These are phyloP conservation scores for Trichomonascaceae sp. DNA, from an alignment of 1,139 yeast genomes.

Conservation along the genomic window DNA sequence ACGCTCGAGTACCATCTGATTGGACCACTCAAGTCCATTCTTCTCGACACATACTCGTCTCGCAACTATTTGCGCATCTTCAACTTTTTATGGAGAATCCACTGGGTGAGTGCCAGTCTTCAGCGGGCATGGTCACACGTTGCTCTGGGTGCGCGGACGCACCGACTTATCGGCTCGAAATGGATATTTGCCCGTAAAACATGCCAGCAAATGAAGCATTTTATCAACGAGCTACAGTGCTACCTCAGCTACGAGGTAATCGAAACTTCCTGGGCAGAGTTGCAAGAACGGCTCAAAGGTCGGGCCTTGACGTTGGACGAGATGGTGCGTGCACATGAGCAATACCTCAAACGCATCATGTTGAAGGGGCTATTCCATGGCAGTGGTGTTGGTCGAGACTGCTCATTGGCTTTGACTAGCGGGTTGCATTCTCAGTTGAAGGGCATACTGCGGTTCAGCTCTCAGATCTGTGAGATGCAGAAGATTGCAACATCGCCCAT, in stretches of 20 bases:
- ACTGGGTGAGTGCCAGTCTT: slow-evolving; percentile 45
- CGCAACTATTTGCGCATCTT: slow-evolving; percentile 68
- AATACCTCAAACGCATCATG: slow-evolving; percentile 23
- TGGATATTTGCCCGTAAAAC: slow-evolving; percentile 22
- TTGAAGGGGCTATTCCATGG: slow-evolving; percentile 24
- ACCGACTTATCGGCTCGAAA: neutral
- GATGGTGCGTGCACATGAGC: slow-evolving; percentile 23
- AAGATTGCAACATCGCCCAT: slow-evolving; percentile 9
- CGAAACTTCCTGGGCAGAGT: slow-evolving; percentile 27
- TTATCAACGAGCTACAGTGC: slow-evolving; percentile 27
- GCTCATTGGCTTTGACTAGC: neutral
- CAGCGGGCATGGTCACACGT: slow-evolving; percentile 34
- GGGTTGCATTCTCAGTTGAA: slow-evolving; percentile 25
- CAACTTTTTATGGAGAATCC: slow-evolving; percentile 72
- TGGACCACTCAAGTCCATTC: slow-evolving; percentile 32
- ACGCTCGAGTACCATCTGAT: slow-evolving; percentile 71
- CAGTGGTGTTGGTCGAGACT: slow-evolving; percentile 18
- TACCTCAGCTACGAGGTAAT: slow-evolving; percentile 28
- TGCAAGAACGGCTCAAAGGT: slow-evolving; percentile 18
- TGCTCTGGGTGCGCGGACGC: slow-evolving; percentile 16
- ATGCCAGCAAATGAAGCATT: slow-evolving; percentile 26
- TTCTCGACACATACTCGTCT: slow-evolving; percentile 27
- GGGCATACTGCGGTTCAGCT: slow-evolving; percentile 16
- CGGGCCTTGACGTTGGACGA: slow-evolving; percentile 25
- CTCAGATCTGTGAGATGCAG: slow-evolving; percentile 15